Evolutionary conservation across 371 early-diverging fungal genomes (phyloP).

Genomic region (Mucor racemosus): DNA sequence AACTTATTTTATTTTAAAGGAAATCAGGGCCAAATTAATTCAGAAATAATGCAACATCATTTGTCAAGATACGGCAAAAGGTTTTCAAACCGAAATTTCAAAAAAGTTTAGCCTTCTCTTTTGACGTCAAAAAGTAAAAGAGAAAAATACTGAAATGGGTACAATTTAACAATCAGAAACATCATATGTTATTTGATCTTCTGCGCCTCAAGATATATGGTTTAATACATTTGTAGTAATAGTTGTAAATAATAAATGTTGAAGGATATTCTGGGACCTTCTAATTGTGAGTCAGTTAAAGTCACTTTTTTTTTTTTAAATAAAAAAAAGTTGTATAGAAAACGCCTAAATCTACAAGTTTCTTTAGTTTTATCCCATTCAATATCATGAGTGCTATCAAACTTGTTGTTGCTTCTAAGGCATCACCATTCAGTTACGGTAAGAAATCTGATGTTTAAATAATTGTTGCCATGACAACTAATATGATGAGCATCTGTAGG

Average conservation of each 20-base stretch:
- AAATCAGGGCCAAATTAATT: too few species aligned
- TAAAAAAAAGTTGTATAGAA: background rate
- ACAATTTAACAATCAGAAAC: background rate
- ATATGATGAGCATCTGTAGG: slow-evolving; percentile 18
- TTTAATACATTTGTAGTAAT: background rate
- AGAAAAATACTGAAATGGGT: too few species aligned
- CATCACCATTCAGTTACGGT: slow-evolving; percentile 48
- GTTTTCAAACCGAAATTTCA: too few species aligned
- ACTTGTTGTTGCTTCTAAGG: slow-evolving; percentile 49
- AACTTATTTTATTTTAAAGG: too few species aligned
- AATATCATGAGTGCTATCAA: slow-evolving; percentile 28
- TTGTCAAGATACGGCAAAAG: too few species aligned
- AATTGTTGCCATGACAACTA: background rate
- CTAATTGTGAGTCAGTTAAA: background rate
- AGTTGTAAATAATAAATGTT: too few species aligned
- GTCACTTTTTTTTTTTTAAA: slow-evolving; percentile 6
- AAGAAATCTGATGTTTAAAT: background rate
- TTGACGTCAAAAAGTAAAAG: too few species aligned
- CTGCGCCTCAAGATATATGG: background rate
- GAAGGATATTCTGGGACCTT: background rate
- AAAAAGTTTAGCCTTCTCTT: too few species aligned
- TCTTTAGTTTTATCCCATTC: slow-evolving; percentile 9
- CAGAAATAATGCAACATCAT: too few species aligned
- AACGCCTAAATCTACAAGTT: background rate
- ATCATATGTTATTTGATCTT: background rate